Percentiles rank a stretch among this genome's conserved stretches.
These are phyloP conservation scores for Rhizopus stolonifer DNA, from an alignment of 371 early-diverging fungal genomes.

Conservation along the genomic window DNA sequence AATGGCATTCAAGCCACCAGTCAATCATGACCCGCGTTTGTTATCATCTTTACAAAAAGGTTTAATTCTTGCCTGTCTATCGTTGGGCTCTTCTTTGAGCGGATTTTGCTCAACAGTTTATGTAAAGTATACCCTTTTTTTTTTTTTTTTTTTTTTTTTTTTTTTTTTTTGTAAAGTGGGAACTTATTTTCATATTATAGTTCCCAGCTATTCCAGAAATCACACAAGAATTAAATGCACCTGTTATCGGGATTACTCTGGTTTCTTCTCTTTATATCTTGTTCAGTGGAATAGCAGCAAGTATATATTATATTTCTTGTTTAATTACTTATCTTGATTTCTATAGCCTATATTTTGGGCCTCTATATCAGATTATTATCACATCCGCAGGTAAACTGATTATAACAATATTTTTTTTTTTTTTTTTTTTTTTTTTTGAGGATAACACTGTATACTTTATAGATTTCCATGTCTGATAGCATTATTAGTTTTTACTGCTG, in stretches of 20 bases:
- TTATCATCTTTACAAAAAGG: conserved; percentile 24
- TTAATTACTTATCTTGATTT: conserved; percentile 9
- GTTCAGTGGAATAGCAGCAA: conserved; percentile 52
- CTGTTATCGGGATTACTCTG: conserved; percentile 45
- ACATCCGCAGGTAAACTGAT: conserved; percentile 54
- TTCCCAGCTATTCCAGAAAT: conserved; percentile 51
- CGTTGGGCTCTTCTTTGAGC: conserved; percentile 33
- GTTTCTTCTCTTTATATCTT: conserved; percentile 57
- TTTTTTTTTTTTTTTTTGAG: conserved; percentile 1
- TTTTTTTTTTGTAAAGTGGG: too few species aligned
- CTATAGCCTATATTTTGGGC: conserved; percentile 59
- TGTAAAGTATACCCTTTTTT: conserved; percentile 36
- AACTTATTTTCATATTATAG: conserved; percentile 41
- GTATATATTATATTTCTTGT: too few species aligned
- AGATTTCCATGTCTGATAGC: conserved; percentile 30
- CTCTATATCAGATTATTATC: conserved; percentile 60
- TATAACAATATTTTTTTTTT: neutral
- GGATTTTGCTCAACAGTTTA: conserved; percentile 44
- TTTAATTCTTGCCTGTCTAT: conserved; percentile 32
- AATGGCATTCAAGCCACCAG: conserved; percentile 18
- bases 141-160: too few species aligned
- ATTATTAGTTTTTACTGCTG: conserved; percentile 54
- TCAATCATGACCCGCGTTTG: conserved; percentile 28
- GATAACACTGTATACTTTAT: neutral
- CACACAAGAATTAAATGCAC: conserved; percentile 43